Evolutionary conservation across 371 early-diverging fungal genomes (phyloP).

Genomic region (Mortierella sp.): DNA sequence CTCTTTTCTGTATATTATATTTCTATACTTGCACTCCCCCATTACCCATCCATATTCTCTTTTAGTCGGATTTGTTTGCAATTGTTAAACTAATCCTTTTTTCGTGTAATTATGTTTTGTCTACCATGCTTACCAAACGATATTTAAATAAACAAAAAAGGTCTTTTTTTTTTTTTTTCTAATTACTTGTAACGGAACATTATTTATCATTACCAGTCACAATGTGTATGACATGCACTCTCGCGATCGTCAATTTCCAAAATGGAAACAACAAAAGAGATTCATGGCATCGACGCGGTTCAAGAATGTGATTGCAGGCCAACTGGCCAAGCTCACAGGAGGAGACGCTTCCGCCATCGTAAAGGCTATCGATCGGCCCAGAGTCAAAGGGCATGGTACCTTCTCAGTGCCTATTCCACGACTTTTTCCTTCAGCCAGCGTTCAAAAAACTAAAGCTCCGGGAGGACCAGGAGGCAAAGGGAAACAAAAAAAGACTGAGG

Average conservation of each 20-base stretch:
- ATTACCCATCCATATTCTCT: not conserved
- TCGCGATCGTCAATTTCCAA: not conserved
- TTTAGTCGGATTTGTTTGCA: not conserved
- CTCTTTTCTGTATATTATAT: not conserved
- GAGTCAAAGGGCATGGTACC: constrained; percentile 52
- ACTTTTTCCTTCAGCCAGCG: constrained; percentile 13
- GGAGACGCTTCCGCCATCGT: constrained; percentile 41
- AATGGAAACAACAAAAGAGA: not conserved
- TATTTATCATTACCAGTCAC: not conserved
- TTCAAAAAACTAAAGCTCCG: not conserved
- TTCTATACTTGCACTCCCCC: not conserved
- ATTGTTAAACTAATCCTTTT: not conserved
- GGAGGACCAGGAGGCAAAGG: not conserved
- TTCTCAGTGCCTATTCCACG: constrained; percentile 50
- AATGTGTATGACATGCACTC: too few species aligned
- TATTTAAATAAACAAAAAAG: not conserved
- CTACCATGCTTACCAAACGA: not conserved
- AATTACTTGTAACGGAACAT: too few species aligned
- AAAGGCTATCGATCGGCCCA: constrained; percentile 61
- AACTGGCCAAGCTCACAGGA: constrained; percentile 48
- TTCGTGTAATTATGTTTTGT: constrained; percentile 2
- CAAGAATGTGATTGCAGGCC: constrained; percentile 62
- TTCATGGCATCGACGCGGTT: constrained; percentile 58
- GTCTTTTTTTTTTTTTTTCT: not conserved
- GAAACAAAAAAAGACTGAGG: not conserved